phyloP scores from a whole-genome alignment of 2,329 filamentous ascomycete species.

The Fusarium lyarnte region DNA sequence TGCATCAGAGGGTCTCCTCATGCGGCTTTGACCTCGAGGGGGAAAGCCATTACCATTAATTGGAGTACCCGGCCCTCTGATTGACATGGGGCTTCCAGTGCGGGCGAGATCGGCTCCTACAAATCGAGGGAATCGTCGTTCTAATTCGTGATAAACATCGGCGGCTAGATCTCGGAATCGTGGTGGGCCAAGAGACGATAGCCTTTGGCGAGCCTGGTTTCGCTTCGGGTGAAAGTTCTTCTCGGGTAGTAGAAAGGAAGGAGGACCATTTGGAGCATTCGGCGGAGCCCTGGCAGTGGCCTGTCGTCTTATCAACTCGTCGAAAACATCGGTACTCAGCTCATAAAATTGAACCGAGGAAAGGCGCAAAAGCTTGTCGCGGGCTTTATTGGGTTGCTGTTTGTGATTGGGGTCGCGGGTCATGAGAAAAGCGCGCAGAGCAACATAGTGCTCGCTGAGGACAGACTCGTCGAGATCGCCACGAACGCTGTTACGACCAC shows the following conservation, averaged over 20 bases:
- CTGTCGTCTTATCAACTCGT: constrained; percentile 90
- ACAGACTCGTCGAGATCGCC: constrained; percentile 70
- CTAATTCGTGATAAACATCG: constrained; percentile 95
- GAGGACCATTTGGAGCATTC: constrained; percentile 64
- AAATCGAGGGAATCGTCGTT: constrained; percentile 88
- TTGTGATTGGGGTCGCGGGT: constrained; percentile 79
- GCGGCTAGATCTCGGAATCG: constrained; percentile 92
- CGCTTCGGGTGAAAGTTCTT: constrained; percentile 94
- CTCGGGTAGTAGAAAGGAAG: constrained; percentile 83
- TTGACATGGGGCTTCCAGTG: constrained; percentile 73
- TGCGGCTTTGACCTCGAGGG: constrained; percentile 62
- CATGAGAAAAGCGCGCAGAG: constrained; percentile 81
- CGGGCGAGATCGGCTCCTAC: constrained; percentile 74
- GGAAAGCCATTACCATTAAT: constrained; percentile 64
- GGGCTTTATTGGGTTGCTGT: constrained; percentile 83
- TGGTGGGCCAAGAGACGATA: constrained; percentile 86
- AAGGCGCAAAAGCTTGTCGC: constrained; percentile 91
- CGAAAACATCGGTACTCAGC: constrained; percentile 96
- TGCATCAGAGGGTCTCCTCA: constrained; percentile 68
- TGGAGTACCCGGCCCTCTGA: constrained; percentile 71
- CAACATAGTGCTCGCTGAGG: constrained; percentile 81
- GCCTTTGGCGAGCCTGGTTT: constrained; percentile 95
- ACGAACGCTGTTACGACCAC: constrained; percentile 65
- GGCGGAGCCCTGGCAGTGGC: constrained; percentile 66
- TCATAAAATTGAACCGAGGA: constrained; percentile 96